Evolutionary conservation across 192 early-diverging fungal genomes (phyloP), one percentile per base, ranked within the genome.

Genomic region (Coemansia biformis): DNA sequence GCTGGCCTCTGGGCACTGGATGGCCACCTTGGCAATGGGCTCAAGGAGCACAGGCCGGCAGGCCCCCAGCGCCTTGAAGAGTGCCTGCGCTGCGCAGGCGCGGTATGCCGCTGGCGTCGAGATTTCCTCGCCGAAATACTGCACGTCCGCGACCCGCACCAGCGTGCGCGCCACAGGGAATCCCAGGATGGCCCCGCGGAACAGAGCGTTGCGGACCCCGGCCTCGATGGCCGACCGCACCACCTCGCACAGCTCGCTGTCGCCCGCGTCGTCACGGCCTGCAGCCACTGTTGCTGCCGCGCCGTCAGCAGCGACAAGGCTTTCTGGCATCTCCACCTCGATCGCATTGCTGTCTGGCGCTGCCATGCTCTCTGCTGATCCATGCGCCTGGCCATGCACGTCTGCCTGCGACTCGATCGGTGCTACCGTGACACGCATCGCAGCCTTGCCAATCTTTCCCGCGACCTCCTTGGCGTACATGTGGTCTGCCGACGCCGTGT

Each of bases 11-110:
- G 85, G 79, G 6, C 90, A 82, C 31, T 77, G 66, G 5, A 94
- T 78, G 7, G 58, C 48, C 0, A 91, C 78, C 46, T 82, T 72
- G 79, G 93, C 92, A 44, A 94, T 76, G 2, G 94, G 94, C 57
- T 98, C 90, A 3, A 92, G 63, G 39, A 95, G 44, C 33, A 17
- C 21, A 1, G 63, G 50, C 10, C 55, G 43, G 17, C 58, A 61
- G 19, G 58, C 49, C 4, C 51, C 45, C 19, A 87, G 46, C 1
- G 85, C 84, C 40, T 80, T 64, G 8, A 51, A 58, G n/a, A 85
- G 60, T 11, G 81, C 82, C 14, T 81, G 78, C n/a, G 78, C 75
- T 1, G 81, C 81, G 51, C 83, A 81, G 2, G 81, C 65, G 1
- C 84, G 75, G 21, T 81, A 80, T 5, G 86, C 83, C 0, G 79